Base-by-base conservation (phyloP, 306 rosid genomes). In the Medicago ruthenica region DNA sequence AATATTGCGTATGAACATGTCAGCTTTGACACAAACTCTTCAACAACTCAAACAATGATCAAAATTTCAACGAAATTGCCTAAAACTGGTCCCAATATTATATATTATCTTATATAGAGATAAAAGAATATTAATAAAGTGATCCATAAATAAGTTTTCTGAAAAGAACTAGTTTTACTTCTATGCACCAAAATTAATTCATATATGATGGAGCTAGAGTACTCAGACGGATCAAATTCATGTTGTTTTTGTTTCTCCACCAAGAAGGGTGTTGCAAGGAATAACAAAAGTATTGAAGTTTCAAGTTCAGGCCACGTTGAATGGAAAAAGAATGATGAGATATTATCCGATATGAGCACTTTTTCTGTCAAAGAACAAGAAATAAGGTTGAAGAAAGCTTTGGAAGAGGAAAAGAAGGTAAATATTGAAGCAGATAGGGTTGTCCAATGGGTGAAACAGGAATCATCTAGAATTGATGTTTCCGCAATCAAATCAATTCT, bases 301-400 rank as follows among this genome's bases (percentile, higher is more conserved):
- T 45, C 34, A 16, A 71, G 55, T 41, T 64, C 79, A 73, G 55
- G 39, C 5, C 70, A 76, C 0, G 67, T 24, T 65, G 63, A 76
- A 9, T 78, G 86, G 90, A 88, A 34, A 59, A 72, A 77, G 83
- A 80, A 82, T 2, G 83, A 71, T 64, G 86, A 74, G 9, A 66
- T 89, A 3, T 81, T 89, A 9, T 78, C 93, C 7, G 93, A 89
- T 63, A 14, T 58, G 77, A 83, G 86, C 79, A 89, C 93, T 7
- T 86, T 89, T 66, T 83, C 86, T 3, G 86, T 85, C 9, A 69
- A 76, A 71, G 93, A 86, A 73, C 93, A 89, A 81, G 84, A 85
- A 27, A 73, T 21, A 80, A 86, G 85, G 85, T 51, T 89, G 44
- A 85, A 83, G 89, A 89, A 64, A 79, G 93, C 90, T 7, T 36